A percentile compares a stretch with the other conserved stretches of the same genome.
These are phyloP conservation scores for Knoxia roxburghii DNA, from an alignment of 257 asterid genomes.

Conservation along the genomic window DNA sequence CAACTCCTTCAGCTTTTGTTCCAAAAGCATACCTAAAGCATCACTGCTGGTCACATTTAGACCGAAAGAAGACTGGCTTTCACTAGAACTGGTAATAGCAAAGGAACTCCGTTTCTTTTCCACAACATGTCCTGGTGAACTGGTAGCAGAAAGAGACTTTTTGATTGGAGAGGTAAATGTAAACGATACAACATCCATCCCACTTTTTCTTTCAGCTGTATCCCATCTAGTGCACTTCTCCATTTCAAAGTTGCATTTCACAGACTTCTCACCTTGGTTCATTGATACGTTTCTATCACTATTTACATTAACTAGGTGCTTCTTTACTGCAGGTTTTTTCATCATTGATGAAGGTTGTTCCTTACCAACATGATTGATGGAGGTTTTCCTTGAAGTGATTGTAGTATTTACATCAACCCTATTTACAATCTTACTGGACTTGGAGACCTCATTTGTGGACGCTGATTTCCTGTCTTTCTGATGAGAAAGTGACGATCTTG, in stretches of 20 bases:
- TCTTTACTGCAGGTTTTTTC: constrained; percentile 45
- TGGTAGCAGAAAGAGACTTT: constrained; percentile 43
- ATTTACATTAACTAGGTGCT: constrained; percentile 29
- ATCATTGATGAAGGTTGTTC: constrained; percentile 40
- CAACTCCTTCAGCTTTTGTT: constrained; percentile 81
- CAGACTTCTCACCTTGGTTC: constrained; percentile 43
- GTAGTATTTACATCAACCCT: constrained; percentile 49
- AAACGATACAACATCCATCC: constrained; percentile 83
- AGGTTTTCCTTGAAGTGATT: constrained; percentile 48
- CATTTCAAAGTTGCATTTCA: constrained; percentile 43
- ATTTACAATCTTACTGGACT: constrained; percentile 50
- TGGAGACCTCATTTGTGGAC: constrained; percentile 32
- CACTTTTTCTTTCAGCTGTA: constrained; percentile 47
- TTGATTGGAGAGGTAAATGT: constrained; percentile 94
- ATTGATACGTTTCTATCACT: constrained; percentile 21
- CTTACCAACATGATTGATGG: constrained; percentile 50
- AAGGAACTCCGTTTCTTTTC: constrained; percentile 32
- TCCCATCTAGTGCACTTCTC: constrained; percentile 57
- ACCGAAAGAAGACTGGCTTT: constrained; percentile 43
- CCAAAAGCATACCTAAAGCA: constrained; percentile 84
- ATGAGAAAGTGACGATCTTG: constrained; percentile 38
- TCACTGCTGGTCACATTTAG: constrained; percentile 53
- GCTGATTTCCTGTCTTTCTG: constrained; percentile 42
- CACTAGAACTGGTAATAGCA: constrained; percentile 30
- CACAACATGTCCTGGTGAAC: constrained; percentile 30